These are phyloP conservation scores for Aspergillus tamarii DNA, from an alignment of 2,329 filamentous ascomycete species.

Conservation along the genomic window DNA sequence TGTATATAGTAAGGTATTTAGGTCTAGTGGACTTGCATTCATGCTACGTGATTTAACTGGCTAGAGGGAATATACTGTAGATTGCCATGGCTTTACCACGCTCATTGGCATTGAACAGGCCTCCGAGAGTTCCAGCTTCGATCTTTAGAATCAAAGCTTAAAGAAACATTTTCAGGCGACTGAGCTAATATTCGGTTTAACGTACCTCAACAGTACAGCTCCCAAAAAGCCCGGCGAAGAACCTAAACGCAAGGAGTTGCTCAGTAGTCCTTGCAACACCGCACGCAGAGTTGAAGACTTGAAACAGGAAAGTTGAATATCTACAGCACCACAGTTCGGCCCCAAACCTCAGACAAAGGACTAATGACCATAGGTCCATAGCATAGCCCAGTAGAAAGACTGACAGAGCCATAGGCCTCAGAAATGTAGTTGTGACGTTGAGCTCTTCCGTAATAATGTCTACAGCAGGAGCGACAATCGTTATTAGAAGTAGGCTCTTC, in stretches of 20 bases:
- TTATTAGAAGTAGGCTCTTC: not conserved
- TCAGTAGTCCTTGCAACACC: not conserved
- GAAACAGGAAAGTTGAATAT: not conserved
- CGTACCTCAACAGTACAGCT: not conserved
- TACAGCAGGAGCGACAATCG: not conserved
- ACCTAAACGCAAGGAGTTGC: not conserved
- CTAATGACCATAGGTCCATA: not conserved
- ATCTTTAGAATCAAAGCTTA: not conserved
- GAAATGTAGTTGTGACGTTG: not conserved
- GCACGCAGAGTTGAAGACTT: conserved; percentile 1
- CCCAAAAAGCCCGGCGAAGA: not conserved
- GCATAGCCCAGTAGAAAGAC: not conserved
- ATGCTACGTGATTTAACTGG: no score
- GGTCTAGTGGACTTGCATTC: no score
- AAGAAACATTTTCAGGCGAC: not conserved
- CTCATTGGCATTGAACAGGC: not conserved
- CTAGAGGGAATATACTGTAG: conserved; percentile 2
- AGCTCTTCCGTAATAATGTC: not conserved
- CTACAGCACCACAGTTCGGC: not conserved
- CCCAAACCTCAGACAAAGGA: conserved; percentile 1
- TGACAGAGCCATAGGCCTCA: not conserved
- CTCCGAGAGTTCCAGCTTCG: not conserved
- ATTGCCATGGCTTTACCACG: conserved; percentile 1
- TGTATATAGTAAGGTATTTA: no score
- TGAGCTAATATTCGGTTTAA: not conserved